phyloP scores from a whole-genome alignment of 441 rosid genomes.

The Eruca vesicaria region DNA sequence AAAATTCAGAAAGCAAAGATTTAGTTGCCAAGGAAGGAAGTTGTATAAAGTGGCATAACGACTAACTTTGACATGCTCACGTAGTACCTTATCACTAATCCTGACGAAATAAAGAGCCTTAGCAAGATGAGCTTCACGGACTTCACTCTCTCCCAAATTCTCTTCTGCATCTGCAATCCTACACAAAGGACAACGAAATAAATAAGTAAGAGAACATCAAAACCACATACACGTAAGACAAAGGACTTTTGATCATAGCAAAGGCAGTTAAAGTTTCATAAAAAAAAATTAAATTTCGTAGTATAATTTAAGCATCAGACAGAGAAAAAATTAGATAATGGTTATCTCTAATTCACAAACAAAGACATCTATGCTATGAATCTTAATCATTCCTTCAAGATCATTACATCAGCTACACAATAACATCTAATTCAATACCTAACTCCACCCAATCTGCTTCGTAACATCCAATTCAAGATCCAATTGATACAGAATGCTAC shows the following conservation, averaged over 20 bases:
- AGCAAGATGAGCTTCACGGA: constrained; percentile 97
- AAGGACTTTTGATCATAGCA: background rate
- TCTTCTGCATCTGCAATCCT: constrained; percentile 99
- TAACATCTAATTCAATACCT: background rate
- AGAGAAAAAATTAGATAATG: background rate
- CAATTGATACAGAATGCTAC: background rate
- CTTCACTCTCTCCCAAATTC: constrained; percentile 98
- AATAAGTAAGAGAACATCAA: constrained; percentile 3
- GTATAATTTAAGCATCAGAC: background rate
- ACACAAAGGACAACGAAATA: constrained; percentile 9
- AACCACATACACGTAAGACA: background rate
- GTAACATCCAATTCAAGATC: background rate
- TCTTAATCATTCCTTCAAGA: constrained; percentile 2
- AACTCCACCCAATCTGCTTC: background rate
- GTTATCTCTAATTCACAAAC: background rate
- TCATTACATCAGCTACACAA: background rate
- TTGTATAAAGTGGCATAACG: constrained; percentile 5
- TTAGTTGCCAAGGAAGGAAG: constrained; percentile 14
- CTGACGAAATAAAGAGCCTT: constrained; percentile 84
- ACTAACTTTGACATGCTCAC: background rate
- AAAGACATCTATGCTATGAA: background rate
- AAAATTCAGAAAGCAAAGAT: constrained; percentile 10
- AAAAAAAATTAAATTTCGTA: background rate
- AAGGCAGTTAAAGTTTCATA: background rate
- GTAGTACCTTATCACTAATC: constrained; percentile 84